Evolutionary conservation across 2,329 filamentous ascomycete species (phyloP), one percentile per base, ranked within the genome.

Genomic region (Mariannaea sp.): DNA sequence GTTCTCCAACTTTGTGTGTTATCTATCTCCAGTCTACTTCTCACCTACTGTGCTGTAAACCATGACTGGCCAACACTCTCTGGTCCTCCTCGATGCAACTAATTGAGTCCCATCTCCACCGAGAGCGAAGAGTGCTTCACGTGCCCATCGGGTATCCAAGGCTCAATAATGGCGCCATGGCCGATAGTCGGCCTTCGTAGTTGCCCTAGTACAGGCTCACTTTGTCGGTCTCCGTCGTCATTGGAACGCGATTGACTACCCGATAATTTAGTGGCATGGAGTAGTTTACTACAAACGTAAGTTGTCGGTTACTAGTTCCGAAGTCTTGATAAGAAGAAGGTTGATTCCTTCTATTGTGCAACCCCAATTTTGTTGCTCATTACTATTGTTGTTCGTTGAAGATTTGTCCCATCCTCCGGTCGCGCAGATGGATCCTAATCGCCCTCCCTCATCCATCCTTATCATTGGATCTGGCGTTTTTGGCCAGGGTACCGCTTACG

Each of bases 391-490:
- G 33, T 44, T 38, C 39, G 35, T 53, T 44, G 35, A 26, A 48
- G n/a, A 24, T 16, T 35, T 36, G 26, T 40, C 36, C 55, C 43
- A 30, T 33, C 32, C 30, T 39, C 40, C 43, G 27, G 46, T 22
- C 35, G 54, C 54, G 44, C 58, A 47, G n/a, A 73, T 73, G 71
- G 62, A 69, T 49, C 53, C 47, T 20, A 51, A 65, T 14, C 36
- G n/a, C 8, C 36, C 36, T 24, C 79, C 77, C 13, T 68, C 71
- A 39, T 81, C 80, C 16, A 78, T 90, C 64, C 77, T 91, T 49
- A 87, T 91, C 57, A 72, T 90, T 49, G 88, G 88, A 49, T 82
- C 82, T n/a, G 84, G 84, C 38, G 81, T 84, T 57, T 87, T 87
- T 61, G 84, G 84, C 59, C 79, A 82, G 49, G 71, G 73, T 53